Evolutionary conservation across 768 basidiomycete genomes (phyloP).

Genomic region (Myochromella boudieri): DNA sequence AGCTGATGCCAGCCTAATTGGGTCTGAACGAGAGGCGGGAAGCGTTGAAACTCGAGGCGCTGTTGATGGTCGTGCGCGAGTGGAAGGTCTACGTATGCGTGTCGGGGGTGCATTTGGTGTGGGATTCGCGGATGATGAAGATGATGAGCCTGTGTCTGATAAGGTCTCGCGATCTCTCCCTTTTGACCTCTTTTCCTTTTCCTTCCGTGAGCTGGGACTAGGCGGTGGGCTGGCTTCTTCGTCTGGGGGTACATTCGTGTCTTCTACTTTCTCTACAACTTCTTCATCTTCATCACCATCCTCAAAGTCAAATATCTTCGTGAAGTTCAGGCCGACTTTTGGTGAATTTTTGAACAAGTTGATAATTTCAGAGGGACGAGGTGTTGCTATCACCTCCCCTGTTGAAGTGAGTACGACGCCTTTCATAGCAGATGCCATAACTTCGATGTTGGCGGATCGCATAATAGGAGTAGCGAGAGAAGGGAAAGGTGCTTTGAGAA

Average conservation of each 20-base stretch:
- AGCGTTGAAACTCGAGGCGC: constrained; percentile 23
- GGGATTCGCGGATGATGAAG: constrained; percentile 16
- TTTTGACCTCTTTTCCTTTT: constrained; percentile 31
- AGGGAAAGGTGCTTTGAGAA: constrained; percentile 18
- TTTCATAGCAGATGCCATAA: constrained; percentile 61
- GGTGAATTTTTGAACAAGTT: constrained; percentile 71
- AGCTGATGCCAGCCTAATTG: constrained; percentile 27
- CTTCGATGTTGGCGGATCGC: constrained; percentile 34
- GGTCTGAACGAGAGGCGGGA: constrained; percentile 37
- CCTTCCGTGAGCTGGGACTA: constrained; percentile 47
- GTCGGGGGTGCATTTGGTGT: constrained; percentile 34
- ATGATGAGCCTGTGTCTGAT: constrained; percentile 23
- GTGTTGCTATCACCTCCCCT: constrained; percentile 72
- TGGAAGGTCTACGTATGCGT: constrained; percentile 57
- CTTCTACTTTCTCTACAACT: constrained; percentile 14
- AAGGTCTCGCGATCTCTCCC: constrained; percentile 16
- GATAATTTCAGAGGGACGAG: constrained; percentile 62
- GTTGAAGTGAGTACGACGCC: constrained; percentile 80
- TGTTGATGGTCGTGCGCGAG: constrained; percentile 37
- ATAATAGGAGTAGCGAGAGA: constrained; percentile 55
- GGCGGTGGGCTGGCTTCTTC: constrained; percentile 38
- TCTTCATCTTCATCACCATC: constrained; percentile 34
- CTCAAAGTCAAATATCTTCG: constrained; percentile 75
- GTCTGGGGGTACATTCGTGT: constrained; percentile 23
- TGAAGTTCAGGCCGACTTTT: constrained; percentile 70